Evolutionary conservation across 208 protist species (phyloP).

Genomic region (Acanthamoeba culbertsoni): DNA sequence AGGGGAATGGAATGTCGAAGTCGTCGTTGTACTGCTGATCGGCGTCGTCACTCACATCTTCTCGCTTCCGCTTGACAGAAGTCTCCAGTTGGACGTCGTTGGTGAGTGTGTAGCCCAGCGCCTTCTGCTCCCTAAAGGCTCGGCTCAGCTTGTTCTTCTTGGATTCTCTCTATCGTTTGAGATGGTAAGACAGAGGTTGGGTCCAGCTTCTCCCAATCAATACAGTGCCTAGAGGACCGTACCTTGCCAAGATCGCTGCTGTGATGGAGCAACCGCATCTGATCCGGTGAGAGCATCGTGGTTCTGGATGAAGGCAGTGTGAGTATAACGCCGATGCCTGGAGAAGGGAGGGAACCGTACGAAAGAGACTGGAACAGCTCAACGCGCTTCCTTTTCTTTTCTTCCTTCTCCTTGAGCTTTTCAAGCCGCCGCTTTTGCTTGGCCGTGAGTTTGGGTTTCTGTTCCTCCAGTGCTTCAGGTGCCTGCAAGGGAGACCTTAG

Average conservation of each 20-base stretch:
- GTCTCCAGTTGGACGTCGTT: slow-evolving; percentile 15
- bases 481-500: not conserved
- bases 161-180: not conserved
- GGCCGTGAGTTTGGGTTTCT: slow-evolving; percentile 30
- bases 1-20: slow-evolving; percentile 16
- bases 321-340: not conserved
- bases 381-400: not conserved
- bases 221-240: not conserved
- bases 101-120: slow-evolving; percentile 15
- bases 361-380: slow-evolving; percentile 25
- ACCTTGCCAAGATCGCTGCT: slow-evolving; percentile 41
- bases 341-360: not conserved
- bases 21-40: slow-evolving; percentile 35
- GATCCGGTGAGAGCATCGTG: not conserved
- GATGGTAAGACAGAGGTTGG: not conserved
- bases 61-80: not conserved
- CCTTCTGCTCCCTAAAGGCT: slow-evolving; percentile 47
- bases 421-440: not conserved
- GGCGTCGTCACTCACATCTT: not conserved
- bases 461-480: not conserved
- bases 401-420: slow-evolving; percentile 33
- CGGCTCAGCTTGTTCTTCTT: slow-evolving; percentile 54
- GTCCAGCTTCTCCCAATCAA: not conserved
- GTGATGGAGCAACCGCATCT: slow-evolving; percentile 24
- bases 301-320: not conserved